Base-by-base conservation (phyloP, 73 alveolate genomes). In the Urostyla sp. region DNA sequence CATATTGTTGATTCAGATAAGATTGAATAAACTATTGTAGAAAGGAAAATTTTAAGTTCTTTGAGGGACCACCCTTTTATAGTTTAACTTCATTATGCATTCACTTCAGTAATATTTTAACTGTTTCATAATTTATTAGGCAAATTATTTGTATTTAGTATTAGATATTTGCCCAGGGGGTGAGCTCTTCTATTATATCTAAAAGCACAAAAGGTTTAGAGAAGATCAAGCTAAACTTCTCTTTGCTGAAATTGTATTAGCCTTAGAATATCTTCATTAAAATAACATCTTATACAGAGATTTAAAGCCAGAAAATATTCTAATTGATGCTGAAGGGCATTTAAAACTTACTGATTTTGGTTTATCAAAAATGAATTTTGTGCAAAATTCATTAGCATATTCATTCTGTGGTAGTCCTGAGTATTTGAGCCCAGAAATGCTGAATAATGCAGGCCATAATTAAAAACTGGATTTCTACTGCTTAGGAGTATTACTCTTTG, bases 101-200 rank as follows among this genome's bases (percentile, higher is more conserved):
- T 79, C 72, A 80, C 87, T 20, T 59, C 94, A n/a, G 87, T 74
- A 35, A 72, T 52, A 2, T 53, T 23, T 23, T 4, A 26, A 4
- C 38, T 1, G 15, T 1, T 26, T n/a, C 37, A 31, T 26, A 4
- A 4, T 18, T 7, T 6, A 46, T 20, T 54, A 50, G 87, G 75
- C 78, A 30, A 77, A 85, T 72, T 76, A 77, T 52, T 60, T 89
- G 57, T 89, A 86, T 60, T 49, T 84, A 36, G 92, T 89, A 26
- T 82, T 89, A 57, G 96, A 89, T 40, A 80, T 77, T 32, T 88
- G 98, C 58, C 98, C 96, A 13, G 96, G 96, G 8, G 96, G 98
- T n/a, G 96, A 89, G 72, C 78, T 87, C 38, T 87, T 87, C 67
- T 89, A 79, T 69, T 84, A 89, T 59, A 75, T 91, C 15, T 77